phyloP scores from a whole-genome alignment of 2,329 filamentous ascomycete genomes.

The Alternaria alternata region DNA sequence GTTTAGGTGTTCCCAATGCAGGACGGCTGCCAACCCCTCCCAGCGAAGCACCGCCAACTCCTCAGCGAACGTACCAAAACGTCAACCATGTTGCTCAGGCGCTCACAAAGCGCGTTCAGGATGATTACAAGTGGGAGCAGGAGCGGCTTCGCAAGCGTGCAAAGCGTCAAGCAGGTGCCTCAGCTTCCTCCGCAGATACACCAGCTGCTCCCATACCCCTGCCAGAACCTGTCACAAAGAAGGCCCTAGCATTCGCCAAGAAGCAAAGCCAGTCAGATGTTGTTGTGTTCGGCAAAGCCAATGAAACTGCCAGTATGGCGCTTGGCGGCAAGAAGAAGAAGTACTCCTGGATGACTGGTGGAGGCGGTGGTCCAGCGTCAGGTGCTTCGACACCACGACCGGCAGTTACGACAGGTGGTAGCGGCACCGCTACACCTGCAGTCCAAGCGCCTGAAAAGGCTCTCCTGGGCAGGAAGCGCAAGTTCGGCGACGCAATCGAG shows the following conservation, averaged over 20 bases:
- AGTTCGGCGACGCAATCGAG: conserved; percentile 79
- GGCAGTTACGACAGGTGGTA: conserved; percentile 31
- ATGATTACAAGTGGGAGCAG: conserved; percentile 77
- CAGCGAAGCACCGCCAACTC: conserved; percentile 58
- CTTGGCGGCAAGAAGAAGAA: conserved; percentile 74
- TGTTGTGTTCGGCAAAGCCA: conserved; percentile 81
- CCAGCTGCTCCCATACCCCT: conserved; percentile 35
- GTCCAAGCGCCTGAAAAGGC: conserved; percentile 40
- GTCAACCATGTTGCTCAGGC: conserved; percentile 68
- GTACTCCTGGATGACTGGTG: conserved; percentile 76
- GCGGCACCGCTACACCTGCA: conserved; percentile 38
- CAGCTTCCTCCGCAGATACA: conserved; percentile 38
- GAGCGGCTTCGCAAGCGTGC: conserved; percentile 59
- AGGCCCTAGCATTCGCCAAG: conserved; percentile 81
- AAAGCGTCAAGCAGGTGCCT: conserved; percentile 47
- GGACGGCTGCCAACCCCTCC: conserved; percentile 56
- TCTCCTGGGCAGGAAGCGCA: conserved; percentile 66
- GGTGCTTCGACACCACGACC: conserved; percentile 47
- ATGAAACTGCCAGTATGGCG: conserved; percentile 83
- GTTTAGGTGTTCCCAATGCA: conserved; percentile 44
- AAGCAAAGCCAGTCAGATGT: conserved; percentile 78
- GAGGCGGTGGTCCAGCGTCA: conserved; percentile 47
- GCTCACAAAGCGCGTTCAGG: conserved; percentile 35
- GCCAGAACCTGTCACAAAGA: conserved; percentile 74
- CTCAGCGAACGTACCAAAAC: conserved; percentile 58